phyloP scores from a whole-genome alignment of 2,329 filamentous ascomycete species.

The Exserohilum turcica region DNA sequence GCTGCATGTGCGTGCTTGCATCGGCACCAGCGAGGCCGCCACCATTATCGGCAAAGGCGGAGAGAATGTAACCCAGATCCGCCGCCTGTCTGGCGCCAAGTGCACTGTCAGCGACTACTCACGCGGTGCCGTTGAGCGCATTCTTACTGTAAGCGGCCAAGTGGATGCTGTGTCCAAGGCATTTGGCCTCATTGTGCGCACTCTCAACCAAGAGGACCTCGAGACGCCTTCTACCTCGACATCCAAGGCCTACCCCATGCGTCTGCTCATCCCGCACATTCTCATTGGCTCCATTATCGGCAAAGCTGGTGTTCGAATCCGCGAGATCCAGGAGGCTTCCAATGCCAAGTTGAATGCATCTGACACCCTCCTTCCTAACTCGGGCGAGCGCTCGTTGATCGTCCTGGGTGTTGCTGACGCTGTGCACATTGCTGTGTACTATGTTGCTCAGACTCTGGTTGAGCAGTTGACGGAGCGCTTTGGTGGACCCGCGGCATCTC shows the following conservation, averaged over 20 bases:
- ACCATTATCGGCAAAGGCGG: constrained; percentile 98
- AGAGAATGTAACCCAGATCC: constrained; percentile 97
- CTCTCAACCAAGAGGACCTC: constrained; percentile 94
- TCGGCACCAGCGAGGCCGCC: constrained; percentile 94
- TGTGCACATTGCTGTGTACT: constrained; percentile 98
- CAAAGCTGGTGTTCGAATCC: constrained; percentile 92
- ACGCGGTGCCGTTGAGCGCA: constrained; percentile 94
- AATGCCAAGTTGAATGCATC: constrained; percentile 96
- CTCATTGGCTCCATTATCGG: constrained; percentile 98
- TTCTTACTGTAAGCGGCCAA: constrained; percentile 93
- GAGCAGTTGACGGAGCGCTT: constrained; percentile 98
- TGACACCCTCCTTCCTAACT: constrained; percentile 90
- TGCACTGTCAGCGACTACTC: constrained; percentile 99
- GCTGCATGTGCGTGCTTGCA: constrained; percentile 96
- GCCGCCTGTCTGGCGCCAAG: constrained; percentile 92
- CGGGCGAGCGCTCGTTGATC: constrained; percentile 95
- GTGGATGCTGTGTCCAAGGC: constrained; percentile 98
- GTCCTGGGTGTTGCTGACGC: constrained; percentile 97
- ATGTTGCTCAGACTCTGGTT: constrained; percentile 95
- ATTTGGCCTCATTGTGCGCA: constrained; percentile 97
- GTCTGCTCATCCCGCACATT: constrained; percentile 93
- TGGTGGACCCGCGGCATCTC: constrained; percentile 93
- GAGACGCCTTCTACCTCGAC: constrained; percentile 85
- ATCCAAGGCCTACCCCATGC: constrained; percentile 96
- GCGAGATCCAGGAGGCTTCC: constrained; percentile 97